These are phyloP conservation scores for Umbelopsis sp. DNA, from an alignment of 371 early-diverging fungal species.

Conservation along the genomic window DNA sequence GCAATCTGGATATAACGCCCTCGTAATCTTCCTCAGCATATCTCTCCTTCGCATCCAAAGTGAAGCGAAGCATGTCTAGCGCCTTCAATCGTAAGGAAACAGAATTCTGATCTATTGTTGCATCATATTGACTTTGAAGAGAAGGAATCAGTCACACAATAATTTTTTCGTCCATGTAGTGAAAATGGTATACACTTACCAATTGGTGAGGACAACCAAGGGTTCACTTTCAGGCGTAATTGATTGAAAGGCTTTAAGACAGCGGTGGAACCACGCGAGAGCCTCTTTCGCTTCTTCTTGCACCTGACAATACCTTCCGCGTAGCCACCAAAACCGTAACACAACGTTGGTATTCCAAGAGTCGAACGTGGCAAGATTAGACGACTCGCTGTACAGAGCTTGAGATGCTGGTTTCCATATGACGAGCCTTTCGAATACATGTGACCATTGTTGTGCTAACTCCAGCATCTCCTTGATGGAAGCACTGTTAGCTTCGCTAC, in stretches of 20 bases:
- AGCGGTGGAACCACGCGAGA: constrained; percentile 42
- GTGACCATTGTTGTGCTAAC: constrained; percentile 1
- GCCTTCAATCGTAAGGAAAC: constrained; percentile 17
- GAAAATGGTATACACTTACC: constrained; percentile 30
- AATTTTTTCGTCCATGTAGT: neutral
- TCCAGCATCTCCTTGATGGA: constrained; percentile 14
- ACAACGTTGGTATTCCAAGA: constrained; percentile 15
- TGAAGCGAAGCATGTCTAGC: constrained; percentile 39
- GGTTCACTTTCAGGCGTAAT: neutral
- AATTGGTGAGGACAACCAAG: constrained; percentile 32
- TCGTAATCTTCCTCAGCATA: constrained; percentile 45
- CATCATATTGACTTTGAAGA: constrained; percentile 49
- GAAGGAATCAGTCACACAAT: neutral
- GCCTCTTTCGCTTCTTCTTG: constrained; percentile 49
- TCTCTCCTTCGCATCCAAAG: constrained; percentile 45
- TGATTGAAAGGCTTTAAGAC: constrained; percentile 26
- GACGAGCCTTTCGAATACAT: constrained; percentile 1
- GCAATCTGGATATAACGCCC: constrained; percentile 38
- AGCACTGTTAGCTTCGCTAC: constrained; percentile 1
- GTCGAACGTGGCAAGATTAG: neutral
- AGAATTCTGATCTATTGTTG: constrained; percentile 24
- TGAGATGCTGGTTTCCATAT: constrained; percentile 15
- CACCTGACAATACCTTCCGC: constrained; percentile 54
- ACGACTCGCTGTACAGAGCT: neutral
- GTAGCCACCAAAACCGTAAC: constrained; percentile 39